Evolutionary conservation across 306 rosid genomes (phyloP).

Genomic region (Bauhinia variegata): DNA sequence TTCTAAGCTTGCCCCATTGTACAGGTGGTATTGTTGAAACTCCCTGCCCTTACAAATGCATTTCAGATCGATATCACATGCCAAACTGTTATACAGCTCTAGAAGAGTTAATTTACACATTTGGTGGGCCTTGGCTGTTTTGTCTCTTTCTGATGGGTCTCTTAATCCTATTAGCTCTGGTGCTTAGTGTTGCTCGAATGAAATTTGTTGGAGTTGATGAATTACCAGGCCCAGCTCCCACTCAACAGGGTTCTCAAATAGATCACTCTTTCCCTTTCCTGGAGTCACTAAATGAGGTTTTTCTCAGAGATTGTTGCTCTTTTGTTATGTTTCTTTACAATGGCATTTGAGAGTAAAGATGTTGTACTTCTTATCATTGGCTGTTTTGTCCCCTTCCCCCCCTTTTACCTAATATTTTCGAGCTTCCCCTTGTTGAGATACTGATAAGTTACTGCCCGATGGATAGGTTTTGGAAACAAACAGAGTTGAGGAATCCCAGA

Average conservation of each 20-base stretch:
- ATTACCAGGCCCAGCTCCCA: slow-evolving; percentile 87
- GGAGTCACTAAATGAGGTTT: slow-evolving; percentile 96
- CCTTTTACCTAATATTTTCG: not conserved
- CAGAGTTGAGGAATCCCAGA: slow-evolving; percentile 97
- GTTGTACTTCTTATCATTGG: not conserved
- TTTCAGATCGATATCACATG: slow-evolving; percentile 97
- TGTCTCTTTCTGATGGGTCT: slow-evolving; percentile 85
- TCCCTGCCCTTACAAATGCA: slow-evolving; percentile 90
- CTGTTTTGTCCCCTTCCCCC: not conserved
- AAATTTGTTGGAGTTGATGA: slow-evolving; percentile 96
- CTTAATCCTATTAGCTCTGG: slow-evolving; percentile 85
- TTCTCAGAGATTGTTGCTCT: slow-evolving; percentile 28
- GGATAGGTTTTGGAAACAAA: slow-evolving; percentile 91
- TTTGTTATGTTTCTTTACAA: slow-evolving; percentile 7
- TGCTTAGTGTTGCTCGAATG: slow-evolving; percentile 94
- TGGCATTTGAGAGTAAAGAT: slow-evolving; percentile 31
- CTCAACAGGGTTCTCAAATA: slow-evolving; percentile 96
- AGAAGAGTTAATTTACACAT: slow-evolving; percentile 92
- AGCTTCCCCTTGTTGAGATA: slow-evolving; percentile 4
- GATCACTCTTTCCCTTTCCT: slow-evolving; percentile 98
- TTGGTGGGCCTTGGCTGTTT: slow-evolving; percentile 98
- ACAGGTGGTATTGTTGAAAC: slow-evolving; percentile 85
- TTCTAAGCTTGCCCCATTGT: slow-evolving; percentile 18
- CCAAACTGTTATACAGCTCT: slow-evolving; percentile 94
- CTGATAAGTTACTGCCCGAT: slow-evolving; percentile 28